Conservation (phyloP, 169 alveolate genomes). For the Pseudocohnilembus persalinus region DNA sequence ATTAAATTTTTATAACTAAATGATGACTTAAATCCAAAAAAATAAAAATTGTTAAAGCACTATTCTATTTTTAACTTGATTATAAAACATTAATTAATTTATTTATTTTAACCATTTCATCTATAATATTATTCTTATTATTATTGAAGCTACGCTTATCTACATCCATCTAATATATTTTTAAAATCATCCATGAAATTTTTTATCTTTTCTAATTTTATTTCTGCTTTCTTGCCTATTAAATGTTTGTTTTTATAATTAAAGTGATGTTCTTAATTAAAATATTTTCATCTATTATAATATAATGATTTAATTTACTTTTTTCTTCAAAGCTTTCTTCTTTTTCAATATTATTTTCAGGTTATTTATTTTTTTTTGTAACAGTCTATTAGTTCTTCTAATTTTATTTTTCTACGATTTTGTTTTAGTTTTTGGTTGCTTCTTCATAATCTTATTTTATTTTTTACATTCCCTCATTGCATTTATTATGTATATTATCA, state of each 20-base stretch:
- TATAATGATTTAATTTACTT: constrained; percentile 11
- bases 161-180: constrained; percentile 36
- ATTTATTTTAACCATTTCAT: background rate
- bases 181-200: constrained; percentile 41
- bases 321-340: constrained; percentile 43
- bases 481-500: constrained; percentile 58
- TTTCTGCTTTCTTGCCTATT: constrained; percentile 37
- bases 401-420: constrained; percentile 20
- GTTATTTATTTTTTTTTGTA: constrained; percentile 28
- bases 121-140: constrained; percentile 4
- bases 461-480: constrained; percentile 42
- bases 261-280: no score
- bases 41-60: no score
- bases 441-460: constrained; percentile 47
- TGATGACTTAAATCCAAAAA: no score
- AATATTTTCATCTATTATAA: background rate
- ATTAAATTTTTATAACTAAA: no score
- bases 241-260: background rate
- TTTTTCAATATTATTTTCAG: constrained; percentile 12
- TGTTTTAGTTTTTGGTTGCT: constrained; percentile 16
- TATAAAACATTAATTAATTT: no score
- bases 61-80: no score
- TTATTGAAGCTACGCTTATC: constrained; percentile 20
- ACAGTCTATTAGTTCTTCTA: constrained; percentile 20
- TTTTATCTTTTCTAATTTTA: constrained; percentile 28